Conservation (phyloP, 129 eudicot genomes). For the Pittosporum tobira region DNA sequence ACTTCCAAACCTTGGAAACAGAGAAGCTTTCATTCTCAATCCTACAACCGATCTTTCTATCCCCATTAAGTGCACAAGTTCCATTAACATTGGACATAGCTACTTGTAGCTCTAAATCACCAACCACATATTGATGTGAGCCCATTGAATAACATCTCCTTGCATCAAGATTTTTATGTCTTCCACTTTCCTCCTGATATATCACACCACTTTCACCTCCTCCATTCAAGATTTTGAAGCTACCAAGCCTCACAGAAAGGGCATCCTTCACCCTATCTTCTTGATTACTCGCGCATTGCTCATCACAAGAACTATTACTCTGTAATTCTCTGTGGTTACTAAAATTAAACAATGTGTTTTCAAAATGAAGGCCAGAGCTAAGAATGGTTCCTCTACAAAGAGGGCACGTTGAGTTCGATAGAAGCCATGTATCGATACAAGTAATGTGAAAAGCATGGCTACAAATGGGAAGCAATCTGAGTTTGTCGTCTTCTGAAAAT, state of each 20-base stretch:
- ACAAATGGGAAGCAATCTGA: slow-evolving; percentile 41
- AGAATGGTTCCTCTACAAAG: slow-evolving; percentile 35
- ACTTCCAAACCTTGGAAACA: slow-evolving; percentile 57
- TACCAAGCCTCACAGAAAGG: slow-evolving; percentile 47
- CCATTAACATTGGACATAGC: slow-evolving; percentile 23
- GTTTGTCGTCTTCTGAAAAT: slow-evolving; percentile 35
- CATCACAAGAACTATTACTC: background rate
- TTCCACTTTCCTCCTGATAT: slow-evolving; percentile 26
- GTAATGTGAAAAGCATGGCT: slow-evolving; percentile 58
- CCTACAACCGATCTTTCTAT: slow-evolving; percentile 31
- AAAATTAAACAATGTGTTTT: slow-evolving; percentile 4
- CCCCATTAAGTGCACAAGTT: slow-evolving; percentile 10
- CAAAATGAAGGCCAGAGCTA: background rate
- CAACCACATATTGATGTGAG: slow-evolving; percentile 45
- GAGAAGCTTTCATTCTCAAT: slow-evolving; percentile 48
- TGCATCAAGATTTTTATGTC: slow-evolving; percentile 41
- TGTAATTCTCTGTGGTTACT: slow-evolving; percentile 12
- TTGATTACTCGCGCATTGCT: background rate
- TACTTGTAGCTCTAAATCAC: slow-evolving; percentile 32
- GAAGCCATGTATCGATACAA: slow-evolving; percentile 61
- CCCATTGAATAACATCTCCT: slow-evolving; percentile 71
- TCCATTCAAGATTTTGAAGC: slow-evolving; percentile 22
- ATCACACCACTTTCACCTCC: slow-evolving; percentile 15
- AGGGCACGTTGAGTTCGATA: slow-evolving; percentile 60
- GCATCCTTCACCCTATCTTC: slow-evolving; percentile 17